Conservation (phyloP, 352 stramenopile species). For the Halophytophthora polymorphica region DNA sequence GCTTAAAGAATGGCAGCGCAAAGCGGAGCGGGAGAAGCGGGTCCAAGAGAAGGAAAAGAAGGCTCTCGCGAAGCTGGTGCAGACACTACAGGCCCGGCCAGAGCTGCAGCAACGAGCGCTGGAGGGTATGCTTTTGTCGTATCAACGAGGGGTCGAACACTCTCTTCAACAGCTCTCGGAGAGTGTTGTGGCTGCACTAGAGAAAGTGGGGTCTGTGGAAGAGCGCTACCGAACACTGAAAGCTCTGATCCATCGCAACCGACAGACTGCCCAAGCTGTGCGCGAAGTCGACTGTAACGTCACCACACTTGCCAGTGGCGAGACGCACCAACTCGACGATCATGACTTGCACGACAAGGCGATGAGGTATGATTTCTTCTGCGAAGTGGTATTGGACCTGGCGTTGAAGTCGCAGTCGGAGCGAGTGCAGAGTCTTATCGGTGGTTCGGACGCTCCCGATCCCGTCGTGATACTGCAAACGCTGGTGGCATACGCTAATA, state of each 20-base stretch:
- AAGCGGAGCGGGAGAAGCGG: slow-evolving; percentile 15
- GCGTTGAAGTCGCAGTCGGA: neutral
- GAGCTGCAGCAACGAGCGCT: slow-evolving; percentile 37
- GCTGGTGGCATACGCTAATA: no score
- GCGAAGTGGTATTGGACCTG: neutral
- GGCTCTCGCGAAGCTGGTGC: slow-evolving; percentile 26
- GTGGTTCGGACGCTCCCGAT: neutral
- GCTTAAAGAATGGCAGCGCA: slow-evolving; percentile 21
- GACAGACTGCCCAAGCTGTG: neutral
- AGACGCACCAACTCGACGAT: neutral
- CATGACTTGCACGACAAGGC: neutral
- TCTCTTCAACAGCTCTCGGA: slow-evolving; percentile 23
- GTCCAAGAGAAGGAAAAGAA: slow-evolving; percentile 21
- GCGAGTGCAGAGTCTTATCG: neutral
- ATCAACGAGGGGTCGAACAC: slow-evolving; percentile 31
- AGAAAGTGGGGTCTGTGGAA: slow-evolving; percentile 19
- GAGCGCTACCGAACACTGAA: slow-evolving; percentile 15
- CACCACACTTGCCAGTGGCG: neutral
- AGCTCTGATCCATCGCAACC: slow-evolving; percentile 3
- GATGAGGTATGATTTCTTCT: slow-evolving; percentile 1
- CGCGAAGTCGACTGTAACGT: slow-evolving; percentile 4
- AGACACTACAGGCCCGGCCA: slow-evolving; percentile 42
- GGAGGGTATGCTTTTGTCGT: slow-evolving; percentile 35
- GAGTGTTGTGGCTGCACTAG: slow-evolving; percentile 11
- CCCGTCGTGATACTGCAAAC: neutral